Base-by-base conservation (phyloP, 208 protist species). In the Trypanosoma lewisi region DNA sequence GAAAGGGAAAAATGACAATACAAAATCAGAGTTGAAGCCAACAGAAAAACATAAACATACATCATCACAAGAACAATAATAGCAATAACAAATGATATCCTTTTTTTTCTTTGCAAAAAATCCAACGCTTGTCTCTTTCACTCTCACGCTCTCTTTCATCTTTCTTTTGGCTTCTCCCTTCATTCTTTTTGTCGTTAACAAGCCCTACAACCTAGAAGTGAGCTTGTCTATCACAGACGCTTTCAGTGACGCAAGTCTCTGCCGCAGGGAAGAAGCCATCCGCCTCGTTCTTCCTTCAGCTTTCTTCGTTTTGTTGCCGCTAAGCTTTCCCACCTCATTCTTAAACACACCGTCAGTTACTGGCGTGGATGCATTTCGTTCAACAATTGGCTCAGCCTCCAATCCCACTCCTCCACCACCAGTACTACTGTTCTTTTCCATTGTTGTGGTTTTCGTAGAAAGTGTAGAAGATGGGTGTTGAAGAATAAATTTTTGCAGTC, bases 401-500 rank as follows among this genome's bases (percentile, higher is more conserved):
- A n/a, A n/a, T n/a, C n/a, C 30, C 8, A 12, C 17, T 17, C 2
- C 14, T 12, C 28, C 14, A 28, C 8, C 45, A 23, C 11, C 21
- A 47, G 3, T 44, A n/a, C 39, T 2, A 44, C 19, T 9, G 6
- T 44, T 14, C 2, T 4, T 3, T 3, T 44, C 11, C 2, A 4
- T 44, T 5, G 6, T 17, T 44, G 39, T 14, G 6, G 19, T 44
- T 17, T 17, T 17, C 39, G 39, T 17, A 17, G 39, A 44, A 51
- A 82, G 53, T 28, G 44, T 48, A 14, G 47, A 30, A 31, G 83
- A 58, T 16, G 82, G 75, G 51, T 92, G 54, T 5, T 44, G 14
- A n/a, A 49, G 1, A 23, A 88, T 81, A 45, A 81, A 87, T 17
- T 62, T 5, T 60, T 85, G 78, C 70, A 94, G 55, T 27, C 61